phyloP scores from a whole-genome alignment of 2,329 filamentous ascomycete species.

The Fusarium decemcellulare region DNA sequence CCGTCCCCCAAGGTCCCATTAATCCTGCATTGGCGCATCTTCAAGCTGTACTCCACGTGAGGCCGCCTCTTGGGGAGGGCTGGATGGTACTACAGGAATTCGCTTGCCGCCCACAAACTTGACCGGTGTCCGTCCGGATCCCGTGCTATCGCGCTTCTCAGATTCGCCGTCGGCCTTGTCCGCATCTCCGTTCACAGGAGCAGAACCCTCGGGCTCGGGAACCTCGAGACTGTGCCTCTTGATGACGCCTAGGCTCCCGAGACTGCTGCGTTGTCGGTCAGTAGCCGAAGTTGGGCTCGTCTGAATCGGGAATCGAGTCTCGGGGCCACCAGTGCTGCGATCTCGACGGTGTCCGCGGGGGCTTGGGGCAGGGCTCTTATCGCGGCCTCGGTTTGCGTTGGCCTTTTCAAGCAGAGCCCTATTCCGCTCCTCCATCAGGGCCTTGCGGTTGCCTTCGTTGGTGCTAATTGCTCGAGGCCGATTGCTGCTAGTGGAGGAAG shows the following conservation, averaged over 20 bases:
- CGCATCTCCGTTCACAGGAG: slow-evolving; percentile 59
- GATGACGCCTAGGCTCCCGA: slow-evolving; percentile 64
- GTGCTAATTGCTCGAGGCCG: slow-evolving; percentile 91
- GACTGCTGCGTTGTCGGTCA: slow-evolving; percentile 65
- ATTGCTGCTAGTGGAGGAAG: slow-evolving; percentile 68
- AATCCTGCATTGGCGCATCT: slow-evolving; percentile 68
- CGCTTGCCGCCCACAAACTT: slow-evolving; percentile 67
- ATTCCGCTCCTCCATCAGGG: slow-evolving; percentile 93
- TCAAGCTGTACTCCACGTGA: slow-evolving; percentile 65
- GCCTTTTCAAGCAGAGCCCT: slow-evolving; percentile 81
- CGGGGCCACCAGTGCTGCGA: slow-evolving; percentile 79
- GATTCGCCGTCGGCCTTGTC: slow-evolving; percentile 42
- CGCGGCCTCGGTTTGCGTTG: slow-evolving; percentile 77
- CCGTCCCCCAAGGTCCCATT: slow-evolving; percentile 38
- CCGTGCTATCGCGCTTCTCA: slow-evolving; percentile 77
- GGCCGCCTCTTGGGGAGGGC: slow-evolving; percentile 50
- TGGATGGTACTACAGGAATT: slow-evolving; percentile 46
- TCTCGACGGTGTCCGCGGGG: slow-evolving; percentile 80
- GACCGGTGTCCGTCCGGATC: slow-evolving; percentile 54
- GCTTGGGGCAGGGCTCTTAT: slow-evolving; percentile 79
- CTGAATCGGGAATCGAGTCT: slow-evolving; percentile 88
- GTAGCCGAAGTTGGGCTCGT: slow-evolving; percentile 72
- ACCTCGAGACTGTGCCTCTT: slow-evolving; percentile 86
- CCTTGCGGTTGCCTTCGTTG: slow-evolving; percentile 94
- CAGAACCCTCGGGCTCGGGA: slow-evolving; percentile 70